Evolutionary conservation across 2,329 filamentous ascomycete species (phyloP).

Genomic region (Aspergillus novofumigatus): DNA sequence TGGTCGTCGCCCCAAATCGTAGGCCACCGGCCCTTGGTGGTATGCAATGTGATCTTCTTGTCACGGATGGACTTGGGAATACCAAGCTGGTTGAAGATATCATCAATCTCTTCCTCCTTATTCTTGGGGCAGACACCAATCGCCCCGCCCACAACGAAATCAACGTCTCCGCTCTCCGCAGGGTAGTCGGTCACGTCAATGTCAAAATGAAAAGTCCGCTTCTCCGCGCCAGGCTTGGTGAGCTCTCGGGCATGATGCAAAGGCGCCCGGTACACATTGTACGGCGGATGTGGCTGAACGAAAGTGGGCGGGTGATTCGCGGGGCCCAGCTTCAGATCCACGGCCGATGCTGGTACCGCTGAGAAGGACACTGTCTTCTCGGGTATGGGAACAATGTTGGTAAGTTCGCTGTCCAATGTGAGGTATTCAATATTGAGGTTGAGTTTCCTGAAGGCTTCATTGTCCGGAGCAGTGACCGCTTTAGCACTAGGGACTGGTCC

Average conservation of each 20-base stretch:
- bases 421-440: slow-evolving; percentile 72
- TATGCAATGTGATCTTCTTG: slow-evolving; percentile 75
- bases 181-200: slow-evolving; percentile 95
- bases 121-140: slow-evolving; percentile 93
- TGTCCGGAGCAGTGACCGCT: slow-evolving; percentile 64
- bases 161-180: slow-evolving; percentile 69
- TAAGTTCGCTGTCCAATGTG: slow-evolving; percentile 65
- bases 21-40: slow-evolving; percentile 81
- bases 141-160: slow-evolving; percentile 95
- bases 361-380: slow-evolving; percentile 68
- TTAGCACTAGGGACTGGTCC: slow-evolving; percentile 38
- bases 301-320: slow-evolving; percentile 72
- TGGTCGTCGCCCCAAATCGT: slow-evolving; percentile 96
- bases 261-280: slow-evolving; percentile 85
- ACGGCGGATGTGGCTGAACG: slow-evolving; percentile 91
- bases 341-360: slow-evolving; percentile 33
- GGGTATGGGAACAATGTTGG: slow-evolving; percentile 67
- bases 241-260: slow-evolving; percentile 81
- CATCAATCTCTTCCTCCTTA: slow-evolving; percentile 69
- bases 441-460: slow-evolving; percentile 77
- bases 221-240: slow-evolving; percentile 84
- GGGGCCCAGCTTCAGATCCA: slow-evolving; percentile 32
- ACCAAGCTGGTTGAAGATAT: slow-evolving; percentile 75
- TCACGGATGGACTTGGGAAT: slow-evolving; percentile 79
- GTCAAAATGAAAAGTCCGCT: slow-evolving; percentile 96